These are phyloP conservation scores for Chlamydomonas asymmetrica DNA, from an alignment of 139 green algal genomes.

Conservation along the genomic window DNA sequence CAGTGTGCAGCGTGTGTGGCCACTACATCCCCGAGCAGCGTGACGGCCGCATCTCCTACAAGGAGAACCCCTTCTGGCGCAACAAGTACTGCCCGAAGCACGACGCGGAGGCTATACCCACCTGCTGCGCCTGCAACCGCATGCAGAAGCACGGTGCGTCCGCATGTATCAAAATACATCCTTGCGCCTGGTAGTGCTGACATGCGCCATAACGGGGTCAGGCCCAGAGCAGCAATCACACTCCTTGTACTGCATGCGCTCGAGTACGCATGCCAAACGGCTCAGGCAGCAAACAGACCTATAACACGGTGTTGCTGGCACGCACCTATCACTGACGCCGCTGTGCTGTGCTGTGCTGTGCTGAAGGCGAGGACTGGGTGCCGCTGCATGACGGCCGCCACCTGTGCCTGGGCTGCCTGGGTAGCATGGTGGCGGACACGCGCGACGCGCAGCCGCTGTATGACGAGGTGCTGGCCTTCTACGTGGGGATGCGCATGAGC, in stretches of 20 bases:
- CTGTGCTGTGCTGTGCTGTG: no score
- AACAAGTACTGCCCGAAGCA: constrained; percentile 63
- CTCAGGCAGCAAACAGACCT: no score
- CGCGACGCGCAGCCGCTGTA: constrained; percentile 79
- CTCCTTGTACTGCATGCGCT: not conserved
- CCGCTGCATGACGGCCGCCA: constrained; percentile 68
- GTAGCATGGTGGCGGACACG: constrained; percentile 77
- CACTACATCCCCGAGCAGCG: constrained; percentile 45
- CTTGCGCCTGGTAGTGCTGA: no score
- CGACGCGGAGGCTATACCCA: constrained; percentile 47
- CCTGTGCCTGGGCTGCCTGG: constrained; percentile 82
- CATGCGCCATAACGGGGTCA: not conserved
- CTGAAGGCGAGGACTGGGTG: constrained; percentile 26
- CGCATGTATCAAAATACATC: not conserved
- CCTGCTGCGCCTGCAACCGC: constrained; percentile 71
- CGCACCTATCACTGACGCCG: no score
- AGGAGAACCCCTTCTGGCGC: constrained; percentile 65
- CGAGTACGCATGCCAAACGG: not conserved
- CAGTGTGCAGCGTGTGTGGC: constrained; percentile 65
- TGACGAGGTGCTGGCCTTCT: constrained; percentile 50
- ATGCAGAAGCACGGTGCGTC: constrained; percentile 41
- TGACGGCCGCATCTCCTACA: constrained; percentile 50
- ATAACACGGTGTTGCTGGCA: no score
- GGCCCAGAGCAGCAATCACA: not conserved
- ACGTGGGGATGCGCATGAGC: not conserved